Conservation (phyloP, 345 rosid genomes). For the Mercurialis annua region DNA sequence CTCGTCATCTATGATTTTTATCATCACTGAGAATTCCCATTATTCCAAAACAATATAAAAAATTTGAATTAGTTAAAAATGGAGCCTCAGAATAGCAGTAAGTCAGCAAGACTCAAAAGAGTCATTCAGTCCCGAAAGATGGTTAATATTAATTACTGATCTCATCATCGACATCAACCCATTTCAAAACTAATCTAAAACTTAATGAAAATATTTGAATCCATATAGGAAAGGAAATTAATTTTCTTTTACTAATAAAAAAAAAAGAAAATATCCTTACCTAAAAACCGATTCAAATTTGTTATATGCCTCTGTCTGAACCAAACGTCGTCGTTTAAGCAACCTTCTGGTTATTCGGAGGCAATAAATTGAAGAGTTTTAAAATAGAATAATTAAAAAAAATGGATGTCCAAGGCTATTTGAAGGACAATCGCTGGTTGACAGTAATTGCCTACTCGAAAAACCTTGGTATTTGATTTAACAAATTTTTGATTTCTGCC, state of each 20-base stretch:
- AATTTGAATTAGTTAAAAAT: too few relatives aligned
- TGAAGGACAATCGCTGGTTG: slow-evolving; percentile 10
- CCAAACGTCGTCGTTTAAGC: slow-evolving; percentile 7
- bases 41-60: not conserved
- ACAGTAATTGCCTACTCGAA: slow-evolving; percentile 17
- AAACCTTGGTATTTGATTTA: slow-evolving; percentile 8
- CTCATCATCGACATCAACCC: slow-evolving; percentile 12
- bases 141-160: slow-evolving; percentile 12
- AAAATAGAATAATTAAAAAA: not conserved
- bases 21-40: slow-evolving; percentile 36
- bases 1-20: slow-evolving; percentile 45
- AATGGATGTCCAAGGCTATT: slow-evolving; percentile 26
- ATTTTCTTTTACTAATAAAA: too few relatives aligned
- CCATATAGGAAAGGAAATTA: slow-evolving; percentile 23
- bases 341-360: slow-evolving; percentile 25
- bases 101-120: slow-evolving; percentile 17
- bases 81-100: slow-evolving; percentile 24
- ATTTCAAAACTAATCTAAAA: too few relatives aligned
- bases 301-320: slow-evolving; percentile 31
- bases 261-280: slow-evolving; percentile 4
- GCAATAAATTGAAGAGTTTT: not conserved
- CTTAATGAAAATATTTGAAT: slow-evolving; percentile 28
- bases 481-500: slow-evolving; percentile 25
- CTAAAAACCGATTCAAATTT: slow-evolving; percentile 20
- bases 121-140: slow-evolving; percentile 29